Conservation (phyloP, 2,329 filamentous ascomycete genomes). For the Ceratocystis harringtonii region DNA sequence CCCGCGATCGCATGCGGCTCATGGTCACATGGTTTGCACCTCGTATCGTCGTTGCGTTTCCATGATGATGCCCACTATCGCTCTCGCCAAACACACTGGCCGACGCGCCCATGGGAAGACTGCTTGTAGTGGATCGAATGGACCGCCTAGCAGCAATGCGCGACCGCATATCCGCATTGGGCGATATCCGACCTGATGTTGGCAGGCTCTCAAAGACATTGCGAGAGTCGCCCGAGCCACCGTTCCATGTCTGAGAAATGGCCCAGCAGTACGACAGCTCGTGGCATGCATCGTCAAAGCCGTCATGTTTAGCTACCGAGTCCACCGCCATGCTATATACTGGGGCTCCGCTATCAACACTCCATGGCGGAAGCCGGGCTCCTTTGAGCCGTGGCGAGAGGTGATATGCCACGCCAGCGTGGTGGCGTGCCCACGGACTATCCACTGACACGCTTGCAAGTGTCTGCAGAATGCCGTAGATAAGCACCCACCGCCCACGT, state of each 20-base stretch:
- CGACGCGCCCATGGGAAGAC: slow-evolving; percentile 9
- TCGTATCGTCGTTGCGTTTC: not conserved
- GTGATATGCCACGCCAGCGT: slow-evolving; percentile 40
- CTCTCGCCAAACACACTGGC: slow-evolving; percentile 7
- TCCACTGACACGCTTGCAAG: slow-evolving; percentile 45
- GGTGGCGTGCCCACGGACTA: slow-evolving; percentile 36
- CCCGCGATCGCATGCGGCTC: slow-evolving; percentile 17
- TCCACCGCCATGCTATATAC: not conserved
- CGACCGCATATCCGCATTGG: slow-evolving; percentile 10
- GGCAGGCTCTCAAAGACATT: slow-evolving; percentile 21
- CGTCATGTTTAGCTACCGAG: slow-evolving; percentile 12
- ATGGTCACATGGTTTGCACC: not conserved
- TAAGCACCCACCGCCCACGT: slow-evolving; percentile 44
- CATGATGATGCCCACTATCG: not conserved
- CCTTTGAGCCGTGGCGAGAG: slow-evolving; percentile 39
- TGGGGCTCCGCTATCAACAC: slow-evolving; percentile 19
- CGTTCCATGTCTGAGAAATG: slow-evolving; percentile 28
- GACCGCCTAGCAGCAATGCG: slow-evolving; percentile 12
- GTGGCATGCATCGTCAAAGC: slow-evolving; percentile 29
- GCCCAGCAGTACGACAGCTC: slow-evolving; percentile 40
- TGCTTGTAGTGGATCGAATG: slow-evolving; percentile 19
- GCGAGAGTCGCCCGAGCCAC: slow-evolving; percentile 16
- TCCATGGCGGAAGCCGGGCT: slow-evolving; percentile 41
- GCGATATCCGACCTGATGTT: slow-evolving; percentile 20
- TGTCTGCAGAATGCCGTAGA: slow-evolving; percentile 46